Percentiles rank a stretch among this genome's conserved stretches.
These are phyloP conservation scores for Niebla homalea DNA, from an alignment of 495 filamentous ascomycete genomes.

Conservation along the genomic window DNA sequence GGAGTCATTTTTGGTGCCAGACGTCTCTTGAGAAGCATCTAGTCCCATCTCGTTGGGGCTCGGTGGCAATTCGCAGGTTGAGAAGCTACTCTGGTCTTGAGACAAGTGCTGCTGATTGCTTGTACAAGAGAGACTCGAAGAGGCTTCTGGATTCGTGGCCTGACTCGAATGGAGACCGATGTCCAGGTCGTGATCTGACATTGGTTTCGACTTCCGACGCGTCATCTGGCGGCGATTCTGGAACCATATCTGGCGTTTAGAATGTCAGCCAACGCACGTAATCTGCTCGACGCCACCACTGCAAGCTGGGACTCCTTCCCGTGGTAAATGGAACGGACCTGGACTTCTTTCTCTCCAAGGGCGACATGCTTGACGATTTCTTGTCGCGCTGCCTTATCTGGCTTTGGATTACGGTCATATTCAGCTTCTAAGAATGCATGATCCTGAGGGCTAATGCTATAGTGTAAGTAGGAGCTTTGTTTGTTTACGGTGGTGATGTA, in stretches of 20 bases:
- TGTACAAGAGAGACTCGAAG: conserved; percentile 2
- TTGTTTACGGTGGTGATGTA: conserved; percentile 15
- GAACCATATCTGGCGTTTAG: conserved; percentile 77
- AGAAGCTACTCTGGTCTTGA: conserved; percentile 2
- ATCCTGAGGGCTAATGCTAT: conserved; percentile 57
- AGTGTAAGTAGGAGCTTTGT: conserved; percentile 1
- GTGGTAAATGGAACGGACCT: conserved; percentile 45
- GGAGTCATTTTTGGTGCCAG: too few relatives aligned
- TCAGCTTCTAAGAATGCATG: conserved; percentile 83
- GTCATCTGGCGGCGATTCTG: conserved; percentile 94
- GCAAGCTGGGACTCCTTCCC: background rate
- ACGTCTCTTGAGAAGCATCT: too few relatives aligned
- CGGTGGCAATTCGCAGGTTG: background rate
- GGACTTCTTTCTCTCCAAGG: conserved; percentile 93
- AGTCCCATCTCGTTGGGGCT: too few relatives aligned
- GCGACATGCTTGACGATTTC: conserved; percentile 74
- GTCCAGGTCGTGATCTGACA: conserved; percentile 68
- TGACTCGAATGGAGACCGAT: conserved; percentile 19
- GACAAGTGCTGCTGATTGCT: conserved; percentile 6
- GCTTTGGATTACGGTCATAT: conserved; percentile 75
- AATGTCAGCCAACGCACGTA: background rate
- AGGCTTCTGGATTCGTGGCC: background rate
- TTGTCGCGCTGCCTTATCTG: conserved; percentile 77
- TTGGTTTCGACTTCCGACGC: conserved; percentile 76
- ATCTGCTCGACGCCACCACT: too few relatives aligned